These are phyloP conservation scores for Colletotrichum destructivum DNA, from an alignment of 2,329 filamentous ascomycete genomes.

Conservation along the genomic window DNA sequence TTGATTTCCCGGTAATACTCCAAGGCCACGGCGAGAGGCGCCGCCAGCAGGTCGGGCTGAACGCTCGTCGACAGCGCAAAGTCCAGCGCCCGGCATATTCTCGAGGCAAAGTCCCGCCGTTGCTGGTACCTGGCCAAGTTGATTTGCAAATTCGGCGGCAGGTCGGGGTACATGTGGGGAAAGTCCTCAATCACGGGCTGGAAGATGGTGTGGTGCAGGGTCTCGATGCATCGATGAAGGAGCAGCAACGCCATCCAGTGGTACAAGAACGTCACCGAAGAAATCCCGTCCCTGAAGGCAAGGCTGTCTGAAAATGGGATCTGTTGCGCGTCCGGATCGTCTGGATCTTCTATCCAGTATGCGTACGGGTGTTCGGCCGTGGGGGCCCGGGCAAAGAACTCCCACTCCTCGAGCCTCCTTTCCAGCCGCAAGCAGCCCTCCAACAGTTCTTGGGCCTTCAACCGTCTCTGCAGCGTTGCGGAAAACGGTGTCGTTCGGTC, in stretches of 20 bases:
- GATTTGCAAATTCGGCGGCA: slow-evolving; percentile 57
- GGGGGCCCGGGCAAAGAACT: slow-evolving; percentile 49
- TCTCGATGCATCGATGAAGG: slow-evolving; percentile 64
- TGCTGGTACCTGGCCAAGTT: slow-evolving; percentile 61
- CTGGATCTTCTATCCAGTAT: slow-evolving; percentile 58
- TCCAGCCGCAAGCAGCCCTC: slow-evolving; percentile 64
- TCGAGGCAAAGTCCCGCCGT: slow-evolving; percentile 61
- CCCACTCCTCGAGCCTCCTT: slow-evolving; percentile 64
- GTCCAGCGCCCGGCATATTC: slow-evolving; percentile 67
- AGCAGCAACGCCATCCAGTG: slow-evolving; percentile 68
- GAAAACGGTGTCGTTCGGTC: slow-evolving; percentile 59
- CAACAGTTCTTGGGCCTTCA: slow-evolving; percentile 65
- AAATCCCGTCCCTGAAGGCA: slow-evolving; percentile 60
- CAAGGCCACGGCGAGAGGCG: slow-evolving; percentile 60
- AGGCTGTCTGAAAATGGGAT: slow-evolving; percentile 63
- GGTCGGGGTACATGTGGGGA: slow-evolving; percentile 55
- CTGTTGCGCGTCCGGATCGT: slow-evolving; percentile 48
- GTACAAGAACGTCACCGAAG: slow-evolving; percentile 65
- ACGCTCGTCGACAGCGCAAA: slow-evolving; percentile 59
- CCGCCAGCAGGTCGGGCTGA: slow-evolving; percentile 63
- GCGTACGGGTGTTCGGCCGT: slow-evolving; percentile 50
- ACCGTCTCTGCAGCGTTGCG: slow-evolving; percentile 58
- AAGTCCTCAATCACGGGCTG: slow-evolving; percentile 60
- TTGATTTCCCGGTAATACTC: slow-evolving; percentile 60
- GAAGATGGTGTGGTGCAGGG: slow-evolving; percentile 60